Base-by-base conservation (phyloP, 495 filamentous ascomycete species). In the Hypoxylon fuscum region DNA sequence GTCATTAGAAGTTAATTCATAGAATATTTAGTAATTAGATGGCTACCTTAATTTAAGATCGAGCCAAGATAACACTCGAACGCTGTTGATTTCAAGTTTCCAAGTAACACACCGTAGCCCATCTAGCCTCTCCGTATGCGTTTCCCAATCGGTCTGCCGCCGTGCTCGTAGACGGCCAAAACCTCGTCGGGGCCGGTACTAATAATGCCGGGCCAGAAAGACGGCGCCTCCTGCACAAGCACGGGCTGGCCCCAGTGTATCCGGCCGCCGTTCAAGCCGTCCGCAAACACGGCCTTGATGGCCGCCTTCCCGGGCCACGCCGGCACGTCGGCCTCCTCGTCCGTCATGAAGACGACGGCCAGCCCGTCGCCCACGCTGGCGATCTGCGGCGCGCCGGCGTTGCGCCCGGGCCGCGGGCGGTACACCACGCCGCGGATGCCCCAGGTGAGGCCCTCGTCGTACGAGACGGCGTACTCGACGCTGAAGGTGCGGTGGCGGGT, bases 341-440 rank as follows among this genome's bases (percentile, higher is more conserved):
- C 83, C 0, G 83, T 86, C 82, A 85, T 85, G 63, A 88, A 87
- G 7, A 84, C 78, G 0, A 81, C 80, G 2, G 77, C 84, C 62
- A 89, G 22, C 29, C 52, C 62, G 7, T 75, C 77, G n/a, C 78
- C 82, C 38, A 14, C 79, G 78, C 5, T 81, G 76, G 11, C 35
- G 43, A 88, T 81, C 71, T 87, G 83, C 22, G 86, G 86, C 11
- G 86, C 79, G 8, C 85, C 84, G 0, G 85, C 84, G 31, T 74
- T 72, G 31, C 76, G 76, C 0, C 77, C 78, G 10, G 49, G 42
- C 25, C 62, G 42, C 1, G 77, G 74, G 3, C 74, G 75, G 63
- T 82, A 86, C 0, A 87, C 81, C n/a, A 72, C 70, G 46, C 84
- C 82, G 0, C 86, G 72, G 56, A 73, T 60, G 9, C 75, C 78